phyloP scores from a whole-genome alignment of 192 early-diverging fungal genomes.

The Backusella sp. region DNA sequence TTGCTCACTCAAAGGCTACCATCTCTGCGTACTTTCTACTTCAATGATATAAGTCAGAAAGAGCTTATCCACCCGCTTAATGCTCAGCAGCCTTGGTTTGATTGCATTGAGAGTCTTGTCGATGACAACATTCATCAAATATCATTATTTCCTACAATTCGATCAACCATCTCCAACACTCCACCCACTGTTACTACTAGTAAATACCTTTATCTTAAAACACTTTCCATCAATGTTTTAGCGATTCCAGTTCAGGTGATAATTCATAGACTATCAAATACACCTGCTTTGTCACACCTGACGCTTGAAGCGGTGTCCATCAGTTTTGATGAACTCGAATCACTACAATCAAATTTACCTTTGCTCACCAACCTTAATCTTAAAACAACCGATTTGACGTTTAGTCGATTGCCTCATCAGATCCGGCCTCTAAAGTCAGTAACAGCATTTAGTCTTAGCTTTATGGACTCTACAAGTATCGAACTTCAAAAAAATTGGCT shows the following conservation, averaged over 20 bases:
- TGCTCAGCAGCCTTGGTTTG: background rate
- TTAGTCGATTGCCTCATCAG: background rate
- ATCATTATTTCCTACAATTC: background rate
- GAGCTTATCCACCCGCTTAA: background rate
- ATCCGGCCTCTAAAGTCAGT: background rate
- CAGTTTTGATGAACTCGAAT: background rate
- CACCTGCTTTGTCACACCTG: background rate
- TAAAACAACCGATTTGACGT: background rate
- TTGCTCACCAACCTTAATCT: background rate
- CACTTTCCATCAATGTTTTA: background rate
- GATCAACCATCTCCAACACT: background rate
- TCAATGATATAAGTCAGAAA: background rate
- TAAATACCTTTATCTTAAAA: background rate
- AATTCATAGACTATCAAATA: background rate
- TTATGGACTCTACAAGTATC: background rate
- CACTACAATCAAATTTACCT: background rate
- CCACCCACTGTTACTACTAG: background rate
- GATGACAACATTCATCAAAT: background rate
- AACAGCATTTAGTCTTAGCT: background rate
- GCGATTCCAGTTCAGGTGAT: background rate
- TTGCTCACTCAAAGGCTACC: background rate
- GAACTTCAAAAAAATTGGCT: background rate
- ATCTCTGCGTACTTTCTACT: background rate
- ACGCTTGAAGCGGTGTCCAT: background rate
- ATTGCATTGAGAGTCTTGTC: background rate